These are phyloP conservation scores for Schizopora paradoxa DNA, from an alignment of 1,284 basidiomycete species.

Conservation along the genomic window DNA sequence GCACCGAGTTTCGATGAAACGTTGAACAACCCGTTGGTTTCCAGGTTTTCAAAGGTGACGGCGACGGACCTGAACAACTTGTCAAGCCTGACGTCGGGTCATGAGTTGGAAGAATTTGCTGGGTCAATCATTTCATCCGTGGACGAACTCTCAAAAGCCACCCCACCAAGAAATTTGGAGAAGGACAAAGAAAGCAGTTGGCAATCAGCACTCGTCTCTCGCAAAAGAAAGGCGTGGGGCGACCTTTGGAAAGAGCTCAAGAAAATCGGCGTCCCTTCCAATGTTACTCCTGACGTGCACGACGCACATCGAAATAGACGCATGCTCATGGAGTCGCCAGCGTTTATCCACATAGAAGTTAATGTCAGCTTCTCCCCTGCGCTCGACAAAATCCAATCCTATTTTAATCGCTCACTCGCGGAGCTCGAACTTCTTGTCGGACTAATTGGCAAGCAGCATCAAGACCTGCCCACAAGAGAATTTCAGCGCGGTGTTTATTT, in stretches of 20 bases:
- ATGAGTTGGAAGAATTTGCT: slow-evolving; percentile 55
- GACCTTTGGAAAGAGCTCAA: slow-evolving; percentile 90
- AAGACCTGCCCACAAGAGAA: slow-evolving; percentile 82
- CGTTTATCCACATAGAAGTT: slow-evolving; percentile 28
- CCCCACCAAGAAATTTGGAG: slow-evolving; percentile 41
- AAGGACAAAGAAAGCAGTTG: slow-evolving; percentile 69
- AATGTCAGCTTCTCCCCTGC: too few species aligned
- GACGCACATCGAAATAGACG: slow-evolving; percentile 55
- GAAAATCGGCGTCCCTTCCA: slow-evolving; percentile 70
- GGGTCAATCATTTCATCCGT: slow-evolving; percentile 71
- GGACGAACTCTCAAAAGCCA: slow-evolving; percentile 54
- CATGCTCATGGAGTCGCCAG: slow-evolving; percentile 64
- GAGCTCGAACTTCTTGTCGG: slow-evolving; percentile 66
- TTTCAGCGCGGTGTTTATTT: slow-evolving; percentile 76
- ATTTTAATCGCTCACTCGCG: slow-evolving; percentile 68
- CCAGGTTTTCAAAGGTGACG: background rate
- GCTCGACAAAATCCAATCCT: slow-evolving; percentile 47
- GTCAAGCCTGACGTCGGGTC: background rate
- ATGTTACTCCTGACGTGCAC: slow-evolving; percentile 69
- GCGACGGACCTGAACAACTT: background rate
- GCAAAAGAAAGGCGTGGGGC: slow-evolving; percentile 89
- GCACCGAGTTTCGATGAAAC: too few species aligned
- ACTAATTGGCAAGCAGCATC: slow-evolving; percentile 66
- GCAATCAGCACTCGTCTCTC: slow-evolving; percentile 67
- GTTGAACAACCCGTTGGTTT: too few species aligned